phyloP scores from a whole-genome alignment of 2,329 filamentous ascomycete species.

The Neofusicoccum sp. region DNA sequence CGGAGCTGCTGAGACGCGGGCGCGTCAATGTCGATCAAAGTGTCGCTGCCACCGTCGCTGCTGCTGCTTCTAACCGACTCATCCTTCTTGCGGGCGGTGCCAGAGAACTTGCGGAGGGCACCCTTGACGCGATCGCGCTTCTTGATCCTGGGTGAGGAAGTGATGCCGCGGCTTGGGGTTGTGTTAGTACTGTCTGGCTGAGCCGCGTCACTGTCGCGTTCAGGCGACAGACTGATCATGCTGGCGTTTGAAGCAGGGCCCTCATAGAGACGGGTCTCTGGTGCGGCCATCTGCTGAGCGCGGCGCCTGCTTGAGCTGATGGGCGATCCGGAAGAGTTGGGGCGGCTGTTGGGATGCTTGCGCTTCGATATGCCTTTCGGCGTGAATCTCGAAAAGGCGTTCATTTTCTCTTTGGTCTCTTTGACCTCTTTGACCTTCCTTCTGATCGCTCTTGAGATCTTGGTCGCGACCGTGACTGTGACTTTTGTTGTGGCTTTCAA shows the following conservation, averaged over 20 bases:
- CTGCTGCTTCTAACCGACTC: background rate
- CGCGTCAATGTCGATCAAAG: background rate
- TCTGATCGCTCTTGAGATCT: too few species aligned
- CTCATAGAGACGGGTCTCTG: background rate
- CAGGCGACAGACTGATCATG: background rate
- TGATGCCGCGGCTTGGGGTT: background rate
- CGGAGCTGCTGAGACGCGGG: background rate
- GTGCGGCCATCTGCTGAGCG: background rate
- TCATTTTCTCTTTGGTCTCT: too few species aligned
- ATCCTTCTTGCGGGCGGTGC: background rate
- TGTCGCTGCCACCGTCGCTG: background rate
- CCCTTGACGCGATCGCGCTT: background rate
- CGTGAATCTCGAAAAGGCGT: too few species aligned
- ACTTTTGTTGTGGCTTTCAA: too few species aligned
- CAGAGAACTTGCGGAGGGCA: background rate
- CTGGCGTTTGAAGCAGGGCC: background rate
- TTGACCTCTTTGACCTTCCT: too few species aligned
- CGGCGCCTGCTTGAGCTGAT: background rate
- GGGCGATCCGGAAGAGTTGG: background rate
- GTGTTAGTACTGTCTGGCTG: background rate
- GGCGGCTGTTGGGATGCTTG: background rate
- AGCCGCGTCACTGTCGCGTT: background rate
- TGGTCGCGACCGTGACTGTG: background rate
- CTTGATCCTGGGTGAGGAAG: background rate
- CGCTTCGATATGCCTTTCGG: background rate